Evolutionary conservation across 768 basidiomycete species (phyloP).

Genomic region (Serendipita vermifera): DNA sequence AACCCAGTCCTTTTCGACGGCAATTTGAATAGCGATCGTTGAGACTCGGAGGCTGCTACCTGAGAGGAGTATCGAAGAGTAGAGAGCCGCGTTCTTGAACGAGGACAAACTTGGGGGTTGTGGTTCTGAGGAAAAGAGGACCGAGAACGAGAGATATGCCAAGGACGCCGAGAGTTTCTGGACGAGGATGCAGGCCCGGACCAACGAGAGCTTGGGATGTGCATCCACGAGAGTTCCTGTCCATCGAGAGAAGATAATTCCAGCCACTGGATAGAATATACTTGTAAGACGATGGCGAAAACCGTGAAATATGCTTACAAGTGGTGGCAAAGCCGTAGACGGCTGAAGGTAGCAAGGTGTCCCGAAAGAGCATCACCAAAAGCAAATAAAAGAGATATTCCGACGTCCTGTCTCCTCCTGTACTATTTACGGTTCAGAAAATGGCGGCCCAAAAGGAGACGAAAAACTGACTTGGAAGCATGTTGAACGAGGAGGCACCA

Average conservation of each 20-base stretch:
- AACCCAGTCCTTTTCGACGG: constrained; percentile 42
- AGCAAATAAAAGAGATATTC: constrained; percentile 35
- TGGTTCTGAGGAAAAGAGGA: constrained; percentile 19
- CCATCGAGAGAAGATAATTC: constrained; percentile 30
- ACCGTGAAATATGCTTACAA: constrained; percentile 7
- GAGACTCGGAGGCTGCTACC: not conserved
- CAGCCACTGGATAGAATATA: constrained; percentile 15
- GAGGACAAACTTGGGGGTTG: not conserved
- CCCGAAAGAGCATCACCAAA: constrained; percentile 30
- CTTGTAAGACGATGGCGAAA: not conserved
- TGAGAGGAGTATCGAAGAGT: not conserved
- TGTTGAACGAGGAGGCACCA: constrained; percentile 13
- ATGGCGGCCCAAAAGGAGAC: not conserved
- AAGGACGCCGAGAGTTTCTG: constrained; percentile 29
- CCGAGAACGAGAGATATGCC: constrained; percentile 26
- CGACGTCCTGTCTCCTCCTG: constrained; percentile 26
- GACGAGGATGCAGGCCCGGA: constrained; percentile 27
- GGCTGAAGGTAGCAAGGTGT: constrained; percentile 35
- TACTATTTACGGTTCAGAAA: constrained; percentile 1
- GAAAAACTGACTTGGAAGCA: constrained; percentile 5
- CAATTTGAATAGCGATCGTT: constrained; percentile 27
- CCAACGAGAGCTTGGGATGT: constrained; percentile 25
- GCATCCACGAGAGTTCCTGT: constrained; percentile 34
- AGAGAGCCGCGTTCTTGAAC: not conserved
- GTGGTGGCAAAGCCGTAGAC: constrained; percentile 36